A percentile compares a stretch with the other conserved stretches of the same genome.
These are phyloP conservation scores for Thozetella sp. DNA, from an alignment of 495 filamentous ascomycete species.

Conservation along the genomic window DNA sequence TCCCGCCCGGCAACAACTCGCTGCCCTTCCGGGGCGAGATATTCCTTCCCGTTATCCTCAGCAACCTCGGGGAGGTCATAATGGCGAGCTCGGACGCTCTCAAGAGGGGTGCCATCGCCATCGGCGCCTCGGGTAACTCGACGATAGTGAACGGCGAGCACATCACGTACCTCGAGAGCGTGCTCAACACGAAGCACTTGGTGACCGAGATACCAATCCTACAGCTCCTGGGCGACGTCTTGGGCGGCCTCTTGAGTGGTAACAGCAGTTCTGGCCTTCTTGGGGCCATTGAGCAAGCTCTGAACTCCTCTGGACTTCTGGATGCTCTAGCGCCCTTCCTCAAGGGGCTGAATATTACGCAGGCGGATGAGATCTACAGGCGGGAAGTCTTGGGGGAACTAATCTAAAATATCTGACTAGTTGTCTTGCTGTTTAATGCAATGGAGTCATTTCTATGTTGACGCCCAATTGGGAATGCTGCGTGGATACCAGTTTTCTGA, in stretches of 20 bases:
- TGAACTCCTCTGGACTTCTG: neutral
- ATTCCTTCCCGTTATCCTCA: conserved; percentile 28
- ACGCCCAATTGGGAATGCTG: too few relatives aligned
- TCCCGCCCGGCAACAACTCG: conserved; percentile 48
- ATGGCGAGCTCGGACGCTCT: conserved; percentile 30
- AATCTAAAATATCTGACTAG: neutral
- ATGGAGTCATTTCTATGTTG: too few relatives aligned
- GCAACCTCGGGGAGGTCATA: conserved; percentile 38
- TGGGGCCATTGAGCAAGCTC: neutral
- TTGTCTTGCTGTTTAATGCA: neutral
- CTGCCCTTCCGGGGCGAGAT: conserved; percentile 35
- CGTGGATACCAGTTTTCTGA: too few relatives aligned
- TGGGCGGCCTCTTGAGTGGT: conserved; percentile 24
- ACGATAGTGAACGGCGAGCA: conserved; percentile 42
- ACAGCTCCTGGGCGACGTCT: conserved; percentile 32
- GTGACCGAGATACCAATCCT: conserved; percentile 34
- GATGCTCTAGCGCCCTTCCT: neutral
- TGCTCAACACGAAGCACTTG: conserved; percentile 44
- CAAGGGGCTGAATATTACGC: neutral
- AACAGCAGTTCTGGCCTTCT: conserved; percentile 3
- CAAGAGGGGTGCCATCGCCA: conserved; percentile 33
- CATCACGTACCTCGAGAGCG: conserved; percentile 41
- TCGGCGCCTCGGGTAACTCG: conserved; percentile 41
- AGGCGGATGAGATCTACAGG: neutral
- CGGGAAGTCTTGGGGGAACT: neutral